Evolutionary conservation across 176 grass and related monocot species (phyloP), one percentile per base, ranked within the genome.

Genomic region (Poa annua): DNA sequence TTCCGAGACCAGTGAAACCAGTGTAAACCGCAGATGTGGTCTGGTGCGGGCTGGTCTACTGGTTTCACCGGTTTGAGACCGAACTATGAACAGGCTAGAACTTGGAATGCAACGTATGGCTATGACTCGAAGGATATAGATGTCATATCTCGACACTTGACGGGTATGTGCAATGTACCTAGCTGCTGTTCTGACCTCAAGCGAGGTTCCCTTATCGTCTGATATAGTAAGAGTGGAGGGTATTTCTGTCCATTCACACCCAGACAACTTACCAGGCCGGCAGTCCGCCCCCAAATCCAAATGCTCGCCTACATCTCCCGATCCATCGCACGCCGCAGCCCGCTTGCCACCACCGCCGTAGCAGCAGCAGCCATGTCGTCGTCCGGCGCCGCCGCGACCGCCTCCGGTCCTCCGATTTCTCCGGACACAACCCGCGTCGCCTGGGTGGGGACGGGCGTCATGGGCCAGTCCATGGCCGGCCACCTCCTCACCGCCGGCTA

Each of bases 391-490:
- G 12, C 33, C 8, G 14, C 25, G 62, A 87, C 65, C 45, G 50
- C 62, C 16, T 41, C 85, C 17, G 80, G 69, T 0, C 54, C 16
- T 32, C 80, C 80, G 10, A 80, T 94, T 66, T 75, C 76, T 24
- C 85, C 90, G 69, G 81, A 81, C 47, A 80, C 85, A 70, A 94
- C 86, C 65, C 90, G 92, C 17, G 22, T 94, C 71, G 92, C 88
- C 51, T 97, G 95, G 90, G 93, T 94, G 76, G 95, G 95, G 80
- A 97, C 92, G 57, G 92, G 95, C 56, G 88, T 97, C 63, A 97
- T 91, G 95, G 95, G 95, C 77, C 90, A 87, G 80, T 88, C 92
- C 87, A 98, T 98, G 96, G 96, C 96, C 25, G 86, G 76, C 29
- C 92, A 98, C 85, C 91, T 98, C 68, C 87, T 98, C 62, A 70